Base-by-base conservation (phyloP, 495 filamentous ascomycete species). In the Emericellopsis terricola region DNA sequence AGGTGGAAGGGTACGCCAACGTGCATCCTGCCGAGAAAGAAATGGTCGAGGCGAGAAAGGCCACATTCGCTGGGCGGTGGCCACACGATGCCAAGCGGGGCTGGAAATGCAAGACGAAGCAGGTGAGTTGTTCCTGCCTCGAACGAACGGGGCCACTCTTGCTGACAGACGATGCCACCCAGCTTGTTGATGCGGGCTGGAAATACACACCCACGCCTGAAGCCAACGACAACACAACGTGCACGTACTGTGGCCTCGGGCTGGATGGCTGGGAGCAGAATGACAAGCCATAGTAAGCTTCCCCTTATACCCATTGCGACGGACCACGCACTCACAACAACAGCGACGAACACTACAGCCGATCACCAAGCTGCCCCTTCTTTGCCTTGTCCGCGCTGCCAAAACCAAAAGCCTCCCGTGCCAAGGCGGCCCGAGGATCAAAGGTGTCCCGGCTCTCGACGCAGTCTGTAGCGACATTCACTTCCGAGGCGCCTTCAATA, bases 111-210 rank as follows among this genome's bases (percentile, higher is more conserved):
- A 84, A 91, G 50, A 74, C 74, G 2, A 71, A 83, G 38, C 85
- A 84, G 75, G 84, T 85, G 65, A 18, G 56, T 41, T 31, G 23
- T 19, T 18, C 15, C 17, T 18, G n/a, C 30, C 20, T 33, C 7
- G 33, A 20, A 19, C 19, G 2, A 19, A 36, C 29, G 19, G 2
- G 15, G 2, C 31, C 15, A 9, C 5, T 24, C 5, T 2, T 15
- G 33, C 24, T 28, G 31, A 37, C 55, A 57, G 41, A 59, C 35
- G 19, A 15, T 26, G 1, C 8, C 29, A 27, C 11, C 23, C 42
- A 94, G 85, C 81, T 94, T 67, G 78, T 80, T 27, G 78, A 83
- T 36, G 81, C 80, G 5, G 89, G 89, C 11, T 97, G 86, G 83
- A 82, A 79, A 49, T 94, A 86, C 53, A 84, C 81, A 21, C 89